Conservation (phyloP, 495 filamentous ascomycete genomes). For the Xylaria flabelliformis region DNA sequence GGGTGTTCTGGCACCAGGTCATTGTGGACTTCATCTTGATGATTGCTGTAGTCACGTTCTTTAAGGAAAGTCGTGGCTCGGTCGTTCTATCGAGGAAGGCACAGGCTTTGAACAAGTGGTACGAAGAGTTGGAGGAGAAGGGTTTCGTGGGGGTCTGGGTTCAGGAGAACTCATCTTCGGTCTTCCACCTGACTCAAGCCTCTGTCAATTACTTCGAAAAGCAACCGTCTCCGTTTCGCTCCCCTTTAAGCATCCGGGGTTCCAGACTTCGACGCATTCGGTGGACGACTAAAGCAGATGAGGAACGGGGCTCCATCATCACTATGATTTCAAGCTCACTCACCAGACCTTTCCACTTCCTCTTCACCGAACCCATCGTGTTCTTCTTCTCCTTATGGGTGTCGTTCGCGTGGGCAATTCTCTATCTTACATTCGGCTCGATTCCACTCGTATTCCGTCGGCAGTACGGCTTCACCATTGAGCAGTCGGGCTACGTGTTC, state of each 20-base stretch:
- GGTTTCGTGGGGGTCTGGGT: constrained; percentile 69
- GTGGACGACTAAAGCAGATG: constrained; percentile 86
- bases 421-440: constrained; percentile 82
- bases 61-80: constrained; percentile 83
- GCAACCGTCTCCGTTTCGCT: constrained; percentile 31
- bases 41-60: constrained; percentile 64
- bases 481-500: constrained; percentile 76
- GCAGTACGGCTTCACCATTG: constrained; percentile 71
- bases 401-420: constrained; percentile 85
- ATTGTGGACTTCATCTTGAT: constrained; percentile 72
- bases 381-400: constrained; percentile 96
- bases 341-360: constrained; percentile 82
- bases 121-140: constrained; percentile 69
- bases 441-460: constrained; percentile 78
- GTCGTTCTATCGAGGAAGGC: constrained; percentile 84
- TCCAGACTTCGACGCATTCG: constrained; percentile 65
- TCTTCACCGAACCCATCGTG: constrained; percentile 89
- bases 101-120: constrained; percentile 75
- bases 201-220: constrained; percentile 37
- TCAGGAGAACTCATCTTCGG: background rate
- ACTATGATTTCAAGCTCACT: constrained; percentile 80
- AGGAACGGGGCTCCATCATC: constrained; percentile 71
- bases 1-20: constrained; percentile 89
- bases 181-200: background rate
- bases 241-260: background rate